Base-by-base conservation (phyloP, 306 rosid genomes). In the Inga leiocalycina region DNA sequence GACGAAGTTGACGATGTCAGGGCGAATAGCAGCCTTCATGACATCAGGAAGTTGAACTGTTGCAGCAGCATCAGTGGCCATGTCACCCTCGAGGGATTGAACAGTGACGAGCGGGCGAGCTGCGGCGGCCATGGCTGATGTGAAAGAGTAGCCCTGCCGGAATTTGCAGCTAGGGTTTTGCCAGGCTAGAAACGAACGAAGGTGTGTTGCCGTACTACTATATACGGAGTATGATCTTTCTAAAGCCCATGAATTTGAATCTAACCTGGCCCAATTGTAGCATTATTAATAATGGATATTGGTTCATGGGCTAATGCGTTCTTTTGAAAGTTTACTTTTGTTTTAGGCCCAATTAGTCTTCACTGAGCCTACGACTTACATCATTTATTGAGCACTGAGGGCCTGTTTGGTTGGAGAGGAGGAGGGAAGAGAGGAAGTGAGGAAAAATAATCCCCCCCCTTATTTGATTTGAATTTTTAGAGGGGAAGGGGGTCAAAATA, bases 41-140 rank as follows among this genome's bases (percentile, higher is more conserved):
- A 92, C 94, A 39, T 92, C 93, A 0, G 97, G 97, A 10, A 92
- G 48, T 0, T 85, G 84, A 1, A 91, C 82, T 24, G 88, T 67
- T 8, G 81, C 62, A 17, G 84, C 13, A 4, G 89, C 10, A 52
- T 91, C 91, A 49, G 93, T 91, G 66, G 86, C 90, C 89, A 86
- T 87, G 85, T 91, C 95, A 24, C 93, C 94, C 8, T 89, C 91
- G 4, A 93, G 82, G 44, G 81, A 0, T 59, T 91, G 95, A 19
- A 93, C 91, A 17, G 93, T 64, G 76, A 93, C 95, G 5, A 93
- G 89, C 6, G 97, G 97, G 0, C 97, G 94, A 10, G 87, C 91
- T n/a, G 97, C 92, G 44, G 88, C 93, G 75, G 91, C 92, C 92
- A 88, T 92, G 46, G 72, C 17, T 66, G 62, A 20, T 17, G 17